phyloP scores from a whole-genome alignment of 2,329 filamentous ascomycete species.

The Coccinonectria pachysandricola region DNA sequence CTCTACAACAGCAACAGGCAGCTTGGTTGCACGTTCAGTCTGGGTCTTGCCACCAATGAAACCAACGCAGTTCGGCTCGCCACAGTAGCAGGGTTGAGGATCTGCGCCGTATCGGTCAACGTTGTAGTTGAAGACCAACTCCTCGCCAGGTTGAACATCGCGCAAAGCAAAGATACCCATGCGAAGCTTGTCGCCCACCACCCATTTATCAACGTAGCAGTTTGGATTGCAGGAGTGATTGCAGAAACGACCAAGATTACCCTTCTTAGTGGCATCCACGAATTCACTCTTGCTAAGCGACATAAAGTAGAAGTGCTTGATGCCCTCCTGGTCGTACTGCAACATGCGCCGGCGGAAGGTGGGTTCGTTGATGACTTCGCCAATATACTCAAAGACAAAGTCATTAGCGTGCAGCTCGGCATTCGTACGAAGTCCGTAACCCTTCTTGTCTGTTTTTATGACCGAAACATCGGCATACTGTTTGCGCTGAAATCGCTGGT shows the following conservation, averaged over 20 bases:
- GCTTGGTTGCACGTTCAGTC: constrained; percentile 86
- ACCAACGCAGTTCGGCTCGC: constrained; percentile 85
- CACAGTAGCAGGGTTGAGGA: constrained; percentile 94
- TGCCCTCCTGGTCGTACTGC: constrained; percentile 89
- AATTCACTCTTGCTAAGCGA: constrained; percentile 94
- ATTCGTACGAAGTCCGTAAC: constrained; percentile 81
- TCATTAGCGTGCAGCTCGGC: constrained; percentile 67
- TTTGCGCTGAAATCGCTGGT: constrained; percentile 86
- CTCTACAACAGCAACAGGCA: constrained; percentile 82
- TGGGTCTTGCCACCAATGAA: constrained; percentile 98
- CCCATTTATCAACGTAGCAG: constrained; percentile 99
- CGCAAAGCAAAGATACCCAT: constrained; percentile 98
- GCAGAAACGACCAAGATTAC: constrained; percentile 92
- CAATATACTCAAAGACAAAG: constrained; percentile 97
- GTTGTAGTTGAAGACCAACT: constrained; percentile 98
- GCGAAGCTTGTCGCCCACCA: constrained; percentile 89
- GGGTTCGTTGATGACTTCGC: constrained; percentile 91
- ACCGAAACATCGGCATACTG: constrained; percentile 87
- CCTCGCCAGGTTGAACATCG: constrained; percentile 76
- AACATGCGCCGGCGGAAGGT: constrained; percentile 84
- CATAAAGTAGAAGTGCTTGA: constrained; percentile 99
- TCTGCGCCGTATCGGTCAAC: constrained; percentile 96
- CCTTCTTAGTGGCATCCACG: constrained; percentile 93
- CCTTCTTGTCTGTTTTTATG: constrained; percentile 97
- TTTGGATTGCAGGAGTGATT: constrained; percentile 99